A percentile compares a stretch with the other conserved stretches of the same genome.
These are phyloP conservation scores for Thielaviopsis euricoi DNA, from an alignment of 2,329 filamentous ascomycete genomes.

Conservation along the genomic window DNA sequence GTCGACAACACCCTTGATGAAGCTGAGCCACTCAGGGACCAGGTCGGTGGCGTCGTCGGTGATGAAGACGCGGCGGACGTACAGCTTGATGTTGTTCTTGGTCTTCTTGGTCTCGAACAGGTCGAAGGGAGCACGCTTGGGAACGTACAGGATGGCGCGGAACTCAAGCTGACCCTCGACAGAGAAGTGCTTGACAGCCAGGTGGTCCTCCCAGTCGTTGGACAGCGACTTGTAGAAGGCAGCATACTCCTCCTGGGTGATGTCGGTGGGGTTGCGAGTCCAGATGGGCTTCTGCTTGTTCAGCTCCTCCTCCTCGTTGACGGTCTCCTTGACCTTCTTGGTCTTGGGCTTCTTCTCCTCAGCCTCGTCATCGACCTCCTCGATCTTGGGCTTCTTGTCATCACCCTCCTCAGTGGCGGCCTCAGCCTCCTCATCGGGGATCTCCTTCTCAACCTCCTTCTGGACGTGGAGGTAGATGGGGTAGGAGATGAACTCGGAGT, in stretches of 20 bases:
- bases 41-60: conserved; percentile 98
- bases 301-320: conserved; percentile 97
- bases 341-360: conserved; percentile 92
- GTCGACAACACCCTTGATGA: conserved; percentile 99
- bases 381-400: conserved; percentile 89
- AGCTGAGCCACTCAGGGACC: conserved; percentile 97
- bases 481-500: conserved; percentile 99
- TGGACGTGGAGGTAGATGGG: conserved; percentile 99
- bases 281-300: conserved; percentile 99
- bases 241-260: conserved; percentile 90
- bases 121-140: conserved; percentile 98
- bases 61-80: conserved; percentile 99
- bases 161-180: conserved; percentile 99
- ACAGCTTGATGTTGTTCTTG: conserved; percentile 99
- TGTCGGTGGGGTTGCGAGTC: conserved; percentile 95
- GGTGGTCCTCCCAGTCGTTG: conserved; percentile 99
- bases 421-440: conserved; percentile 87
- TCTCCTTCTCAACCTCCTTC: conserved; percentile 99
- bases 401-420: conserved; percentile 46
- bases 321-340: conserved; percentile 98
- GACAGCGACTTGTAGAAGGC: conserved; percentile 99
- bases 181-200: conserved; percentile 99
- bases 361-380: conserved; percentile 81
- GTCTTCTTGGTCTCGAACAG: conserved; percentile 99
- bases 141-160: conserved; percentile 98